Conservation (phyloP, 164 flowering plant species). For the Macadamia integrifolia region DNA sequence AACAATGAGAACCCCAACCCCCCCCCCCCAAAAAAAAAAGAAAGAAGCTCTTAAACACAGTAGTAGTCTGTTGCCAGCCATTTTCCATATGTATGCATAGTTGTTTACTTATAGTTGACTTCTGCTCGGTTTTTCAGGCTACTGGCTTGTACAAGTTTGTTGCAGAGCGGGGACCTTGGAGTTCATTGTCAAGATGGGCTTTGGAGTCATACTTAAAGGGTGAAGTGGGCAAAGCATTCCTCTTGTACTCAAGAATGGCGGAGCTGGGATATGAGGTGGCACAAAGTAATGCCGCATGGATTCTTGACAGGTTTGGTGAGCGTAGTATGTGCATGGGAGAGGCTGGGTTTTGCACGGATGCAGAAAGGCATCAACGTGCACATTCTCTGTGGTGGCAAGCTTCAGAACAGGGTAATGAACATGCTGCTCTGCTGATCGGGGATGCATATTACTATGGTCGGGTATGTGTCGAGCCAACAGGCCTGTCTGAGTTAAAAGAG, state of each 20-base stretch:
- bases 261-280: slow-evolving; percentile 97
- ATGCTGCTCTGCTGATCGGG: slow-evolving; percentile 95
- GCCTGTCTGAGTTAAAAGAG: not conserved
- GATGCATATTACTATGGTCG: slow-evolving; percentile 99
- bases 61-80: too few relatives aligned
- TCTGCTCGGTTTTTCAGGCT: slow-evolving; percentile 50
- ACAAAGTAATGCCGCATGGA: slow-evolving; percentile 99
- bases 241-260: slow-evolving; percentile 96
- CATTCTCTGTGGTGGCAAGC: slow-evolving; percentile 99
- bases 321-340: slow-evolving; percentile 93
- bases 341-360: slow-evolving; percentile 80
- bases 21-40: too few relatives aligned
- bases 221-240: slow-evolving; percentile 81
- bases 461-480: slow-evolving; percentile 39
- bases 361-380: slow-evolving; percentile 81
- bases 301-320: slow-evolving; percentile 90
- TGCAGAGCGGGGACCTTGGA: slow-evolving; percentile 99
- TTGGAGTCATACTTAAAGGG: slow-evolving; percentile 89
- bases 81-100: too few relatives aligned
- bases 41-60: too few relatives aligned
- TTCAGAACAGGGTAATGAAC: slow-evolving; percentile 99
- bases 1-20: too few relatives aligned
- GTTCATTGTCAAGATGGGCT: slow-evolving; percentile 96
- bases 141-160: slow-evolving; percentile 81
- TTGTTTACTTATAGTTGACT: too few relatives aligned